These are phyloP conservation scores for Monilinia polystroma DNA, from an alignment of 2,329 filamentous ascomycete species.

Conservation along the genomic window DNA sequence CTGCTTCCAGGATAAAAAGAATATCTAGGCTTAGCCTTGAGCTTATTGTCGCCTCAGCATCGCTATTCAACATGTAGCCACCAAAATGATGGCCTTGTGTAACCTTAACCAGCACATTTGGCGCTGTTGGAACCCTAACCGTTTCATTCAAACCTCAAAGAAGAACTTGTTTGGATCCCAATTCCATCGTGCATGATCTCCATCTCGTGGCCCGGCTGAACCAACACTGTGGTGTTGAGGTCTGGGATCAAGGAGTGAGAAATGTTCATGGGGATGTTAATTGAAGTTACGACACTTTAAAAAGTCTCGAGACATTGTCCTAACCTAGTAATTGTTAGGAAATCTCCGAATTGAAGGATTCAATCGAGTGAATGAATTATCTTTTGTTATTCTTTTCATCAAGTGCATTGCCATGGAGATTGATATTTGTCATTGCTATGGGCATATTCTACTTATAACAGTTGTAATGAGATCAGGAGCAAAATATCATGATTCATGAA, in stretches of 20 bases:
- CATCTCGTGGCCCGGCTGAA: constrained; percentile 3
- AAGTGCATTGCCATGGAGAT: background rate
- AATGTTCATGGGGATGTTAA: background rate
- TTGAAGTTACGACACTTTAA: background rate
- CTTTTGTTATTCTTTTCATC: constrained; percentile 1
- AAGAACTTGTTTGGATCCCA: constrained; percentile 1
- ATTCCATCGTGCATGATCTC: constrained; percentile 9
- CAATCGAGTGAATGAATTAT: background rate
- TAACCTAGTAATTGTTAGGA: background rate
- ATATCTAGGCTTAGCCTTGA: background rate
- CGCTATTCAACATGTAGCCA: background rate
- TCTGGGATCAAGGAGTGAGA: constrained; percentile 15
- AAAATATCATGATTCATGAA: constrained; percentile 4
- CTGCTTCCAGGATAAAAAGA: background rate
- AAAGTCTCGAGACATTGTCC: background rate
- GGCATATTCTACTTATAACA: background rate
- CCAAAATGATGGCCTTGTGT: background rate
- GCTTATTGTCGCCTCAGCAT: background rate
- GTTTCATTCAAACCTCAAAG: constrained; percentile 12
- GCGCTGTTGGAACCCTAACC: background rate
- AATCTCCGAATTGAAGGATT: background rate
- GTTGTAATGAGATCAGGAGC: background rate
- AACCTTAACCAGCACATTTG: background rate
- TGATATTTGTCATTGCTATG: background rate
- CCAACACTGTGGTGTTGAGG: background rate